A percentile compares a stretch with the other conserved stretches of the same genome.
Evolutionary conservation across 2,329 filamentous ascomycete genomes (phyloP).

Genomic region (Paraphoma sp.): DNA sequence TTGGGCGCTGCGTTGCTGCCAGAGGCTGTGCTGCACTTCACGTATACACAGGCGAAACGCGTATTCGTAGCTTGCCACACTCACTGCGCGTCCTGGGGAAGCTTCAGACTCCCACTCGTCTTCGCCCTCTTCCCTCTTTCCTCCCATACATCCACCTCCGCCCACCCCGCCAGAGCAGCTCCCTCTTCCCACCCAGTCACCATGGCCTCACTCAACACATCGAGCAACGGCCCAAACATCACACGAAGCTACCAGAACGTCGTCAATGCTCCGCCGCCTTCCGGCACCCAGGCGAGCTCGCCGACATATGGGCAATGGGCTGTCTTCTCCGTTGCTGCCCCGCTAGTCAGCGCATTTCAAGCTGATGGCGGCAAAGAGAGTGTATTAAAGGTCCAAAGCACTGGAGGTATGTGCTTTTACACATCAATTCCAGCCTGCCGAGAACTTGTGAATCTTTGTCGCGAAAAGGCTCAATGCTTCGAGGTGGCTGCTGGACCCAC

Average conservation of each 20-base stretch:
- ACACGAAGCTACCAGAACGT: constrained; percentile 68
- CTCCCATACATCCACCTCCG: constrained; percentile 1
- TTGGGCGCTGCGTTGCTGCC: constrained; percentile 1
- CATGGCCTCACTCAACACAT: constrained; percentile 73
- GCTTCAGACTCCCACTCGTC: constrained; percentile 1
- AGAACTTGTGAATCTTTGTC: neutral
- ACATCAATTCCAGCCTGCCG: constrained; percentile 6
- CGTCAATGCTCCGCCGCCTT: constrained; percentile 65
- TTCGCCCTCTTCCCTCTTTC: constrained; percentile 3
- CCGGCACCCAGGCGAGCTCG: constrained; percentile 67
- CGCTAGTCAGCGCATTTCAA: constrained; percentile 91
- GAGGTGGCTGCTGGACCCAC: constrained; percentile 17
- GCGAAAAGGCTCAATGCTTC: neutral
- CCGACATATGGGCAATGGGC: constrained; percentile 92
- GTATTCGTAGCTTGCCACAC: constrained; percentile 11
- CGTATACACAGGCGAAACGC: constrained; percentile 13
- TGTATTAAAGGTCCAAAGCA: constrained; percentile 90
- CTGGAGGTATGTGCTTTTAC: constrained; percentile 69
- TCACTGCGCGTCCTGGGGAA: constrained; percentile 1
- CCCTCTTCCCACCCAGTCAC: constrained; percentile 54
- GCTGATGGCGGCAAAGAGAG: constrained; percentile 87
- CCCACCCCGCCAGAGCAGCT: constrained; percentile 12
- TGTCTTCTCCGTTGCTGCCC: constrained; percentile 89
- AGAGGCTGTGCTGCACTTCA: constrained; percentile 17
- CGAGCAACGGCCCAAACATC: constrained; percentile 61